These are phyloP conservation scores for Ampelomyces quisqualis DNA, from an alignment of 2,329 filamentous ascomycete genomes.

Conservation along the genomic window DNA sequence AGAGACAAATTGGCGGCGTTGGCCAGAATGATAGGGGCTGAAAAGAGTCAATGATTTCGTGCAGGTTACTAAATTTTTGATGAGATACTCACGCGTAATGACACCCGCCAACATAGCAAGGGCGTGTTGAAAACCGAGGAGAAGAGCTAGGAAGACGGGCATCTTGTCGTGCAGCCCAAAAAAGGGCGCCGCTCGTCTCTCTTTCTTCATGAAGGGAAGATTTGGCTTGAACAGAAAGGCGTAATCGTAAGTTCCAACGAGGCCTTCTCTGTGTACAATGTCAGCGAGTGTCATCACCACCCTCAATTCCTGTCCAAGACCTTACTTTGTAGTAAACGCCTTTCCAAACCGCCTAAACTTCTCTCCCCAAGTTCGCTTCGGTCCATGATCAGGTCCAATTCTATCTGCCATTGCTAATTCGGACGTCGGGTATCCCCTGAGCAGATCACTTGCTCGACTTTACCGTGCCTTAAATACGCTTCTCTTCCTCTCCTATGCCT, in stretches of 20 bases:
- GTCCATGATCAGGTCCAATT: constrained; percentile 47
- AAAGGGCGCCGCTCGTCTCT: constrained; percentile 66
- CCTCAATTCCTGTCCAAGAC: not conserved
- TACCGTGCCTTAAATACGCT: not conserved
- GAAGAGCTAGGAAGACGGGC: constrained; percentile 70
- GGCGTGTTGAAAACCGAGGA: constrained; percentile 78
- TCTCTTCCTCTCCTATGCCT: not conserved
- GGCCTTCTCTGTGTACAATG: constrained; percentile 58
- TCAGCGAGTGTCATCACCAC: constrained; percentile 9
- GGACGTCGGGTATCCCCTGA: constrained; percentile 10
- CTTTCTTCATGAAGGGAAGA: constrained; percentile 75
- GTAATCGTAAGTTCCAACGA: constrained; percentile 88
- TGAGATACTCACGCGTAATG: constrained; percentile 55
- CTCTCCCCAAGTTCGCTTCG: constrained; percentile 46
- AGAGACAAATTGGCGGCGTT: constrained; percentile 63
- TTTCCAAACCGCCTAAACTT: constrained; percentile 45
- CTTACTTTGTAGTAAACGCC: constrained; percentile 54
- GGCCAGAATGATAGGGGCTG: too few relatives aligned
- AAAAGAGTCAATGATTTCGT: too few relatives aligned
- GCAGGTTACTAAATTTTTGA: not conserved
- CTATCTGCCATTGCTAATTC: constrained; percentile 38
- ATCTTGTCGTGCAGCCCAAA: constrained; percentile 80
- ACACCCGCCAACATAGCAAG: constrained; percentile 69
- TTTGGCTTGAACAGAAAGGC: constrained; percentile 79
- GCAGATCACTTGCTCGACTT: not conserved